Evolutionary conservation across 2,329 filamentous ascomycete genomes (phyloP).

Genomic region (Bimuria novae-zelandiae): DNA sequence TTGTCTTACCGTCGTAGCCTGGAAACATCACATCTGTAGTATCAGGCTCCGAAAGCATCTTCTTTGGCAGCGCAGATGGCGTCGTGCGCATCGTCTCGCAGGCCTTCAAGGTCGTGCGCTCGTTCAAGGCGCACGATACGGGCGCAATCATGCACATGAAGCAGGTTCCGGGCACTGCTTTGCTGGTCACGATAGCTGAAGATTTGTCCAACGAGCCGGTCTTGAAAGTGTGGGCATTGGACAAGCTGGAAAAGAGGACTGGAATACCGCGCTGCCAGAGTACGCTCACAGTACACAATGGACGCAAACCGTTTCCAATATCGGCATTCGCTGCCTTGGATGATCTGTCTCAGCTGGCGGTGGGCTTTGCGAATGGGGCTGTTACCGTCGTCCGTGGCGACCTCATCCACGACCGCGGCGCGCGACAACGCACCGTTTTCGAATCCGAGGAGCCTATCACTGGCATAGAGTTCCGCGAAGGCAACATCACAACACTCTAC

Average conservation of each 20-base stretch:
- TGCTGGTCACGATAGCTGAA: slow-evolving; percentile 85
- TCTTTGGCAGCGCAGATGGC: slow-evolving; percentile 85
- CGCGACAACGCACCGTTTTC: slow-evolving; percentile 91
- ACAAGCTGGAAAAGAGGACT: slow-evolving; percentile 92
- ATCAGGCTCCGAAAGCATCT: slow-evolving; percentile 86
- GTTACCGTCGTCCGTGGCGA: slow-evolving; percentile 94
- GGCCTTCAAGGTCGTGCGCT: slow-evolving; percentile 82
- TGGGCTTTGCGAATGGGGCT: slow-evolving; percentile 93
- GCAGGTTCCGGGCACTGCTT: slow-evolving; percentile 83
- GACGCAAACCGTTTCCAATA: slow-evolving; percentile 90
- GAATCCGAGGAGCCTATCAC: slow-evolving; percentile 97
- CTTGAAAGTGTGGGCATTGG: slow-evolving; percentile 96
- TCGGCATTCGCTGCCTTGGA: slow-evolving; percentile 87
- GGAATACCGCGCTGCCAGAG: slow-evolving; percentile 86
- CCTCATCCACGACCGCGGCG: slow-evolving; percentile 90
- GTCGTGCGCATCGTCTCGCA: slow-evolving; percentile 85
- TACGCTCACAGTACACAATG: slow-evolving; percentile 84
- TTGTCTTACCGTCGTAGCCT: slow-evolving; percentile 46
- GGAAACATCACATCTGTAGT: slow-evolving; percentile 80
- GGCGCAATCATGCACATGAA: slow-evolving; percentile 88
- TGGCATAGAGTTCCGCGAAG: slow-evolving; percentile 76
- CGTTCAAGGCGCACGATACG: slow-evolving; percentile 83
- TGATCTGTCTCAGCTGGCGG: slow-evolving; percentile 88
- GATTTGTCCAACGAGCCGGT: slow-evolving; percentile 86
- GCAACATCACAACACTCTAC: slow-evolving; percentile 75